Percentiles rank a stretch among this genome's conserved stretches.
Conservation (phyloP, 2,329 filamentous ascomycete species). For the Diaporthe longicolla region DNA sequence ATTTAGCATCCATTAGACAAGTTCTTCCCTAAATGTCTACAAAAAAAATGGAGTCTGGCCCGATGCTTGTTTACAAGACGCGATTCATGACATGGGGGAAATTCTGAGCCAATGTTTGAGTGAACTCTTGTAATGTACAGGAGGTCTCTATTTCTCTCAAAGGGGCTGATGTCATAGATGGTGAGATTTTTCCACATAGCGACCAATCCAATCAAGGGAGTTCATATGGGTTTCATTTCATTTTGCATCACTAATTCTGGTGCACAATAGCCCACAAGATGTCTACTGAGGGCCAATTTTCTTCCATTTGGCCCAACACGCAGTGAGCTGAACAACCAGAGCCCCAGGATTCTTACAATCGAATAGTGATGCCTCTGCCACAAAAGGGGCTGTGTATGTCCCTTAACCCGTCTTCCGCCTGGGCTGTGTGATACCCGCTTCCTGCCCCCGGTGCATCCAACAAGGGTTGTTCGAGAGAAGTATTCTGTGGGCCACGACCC, state of each 20-base stretch:
- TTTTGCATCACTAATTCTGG: background rate
- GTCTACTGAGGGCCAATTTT: too few species aligned
- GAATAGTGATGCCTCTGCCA: background rate
- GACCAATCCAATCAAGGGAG: background rate
- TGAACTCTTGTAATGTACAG: too few species aligned
- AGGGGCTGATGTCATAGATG: too few species aligned
- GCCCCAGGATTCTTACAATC: too few species aligned
- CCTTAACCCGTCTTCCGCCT: background rate
- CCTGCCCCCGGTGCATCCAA: background rate
- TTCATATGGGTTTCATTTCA: background rate
- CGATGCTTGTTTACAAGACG: background rate
- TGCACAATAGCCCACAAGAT: too few species aligned
- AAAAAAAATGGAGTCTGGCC: background rate
- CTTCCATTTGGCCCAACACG: background rate
- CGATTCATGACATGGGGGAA: background rate
- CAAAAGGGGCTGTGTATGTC: background rate
- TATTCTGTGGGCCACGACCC: slow-evolving; percentile 5
- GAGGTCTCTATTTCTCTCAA: background rate
- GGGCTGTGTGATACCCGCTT: slow-evolving; percentile 2
- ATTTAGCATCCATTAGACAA: background rate
- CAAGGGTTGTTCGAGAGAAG: slow-evolving; percentile 1
- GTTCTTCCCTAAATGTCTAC: background rate
- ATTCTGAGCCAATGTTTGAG: too few species aligned
- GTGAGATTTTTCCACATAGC: too few species aligned
- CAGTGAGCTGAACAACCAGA: too few species aligned